Evolutionary conservation across 2,329 filamentous ascomycete species (phyloP).

Genomic region (Cladosporium oxysporum): DNA sequence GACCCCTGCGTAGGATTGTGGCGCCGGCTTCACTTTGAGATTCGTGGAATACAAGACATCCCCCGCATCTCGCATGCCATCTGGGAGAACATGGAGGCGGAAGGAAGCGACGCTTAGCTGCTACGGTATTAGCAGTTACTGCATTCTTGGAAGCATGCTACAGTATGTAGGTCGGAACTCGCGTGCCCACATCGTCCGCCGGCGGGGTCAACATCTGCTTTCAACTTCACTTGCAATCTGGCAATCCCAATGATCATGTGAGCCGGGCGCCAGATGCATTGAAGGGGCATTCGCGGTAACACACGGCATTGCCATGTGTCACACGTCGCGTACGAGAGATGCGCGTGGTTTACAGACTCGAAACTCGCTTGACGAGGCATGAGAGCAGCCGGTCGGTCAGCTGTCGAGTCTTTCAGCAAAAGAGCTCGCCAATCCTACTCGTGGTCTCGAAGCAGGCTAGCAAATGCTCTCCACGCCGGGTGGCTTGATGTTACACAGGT

Average conservation of each 20-base stretch:
- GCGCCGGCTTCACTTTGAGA: slow-evolving; percentile 5
- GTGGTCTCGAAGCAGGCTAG: background rate
- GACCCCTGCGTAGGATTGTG: slow-evolving; percentile 1
- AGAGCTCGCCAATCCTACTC: background rate
- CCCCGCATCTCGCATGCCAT: slow-evolving; percentile 13
- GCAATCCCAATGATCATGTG: background rate
- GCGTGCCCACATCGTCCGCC: background rate
- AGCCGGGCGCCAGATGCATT: background rate
- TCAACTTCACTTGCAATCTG: background rate
- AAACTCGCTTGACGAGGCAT: background rate
- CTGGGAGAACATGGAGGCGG: background rate
- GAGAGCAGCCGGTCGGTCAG: background rate
- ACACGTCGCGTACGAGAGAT: background rate
- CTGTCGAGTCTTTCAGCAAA: background rate
- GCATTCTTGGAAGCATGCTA: background rate
- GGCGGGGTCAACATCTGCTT: background rate
- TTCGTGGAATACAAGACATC: slow-evolving; percentile 11
- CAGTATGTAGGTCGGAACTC: background rate
- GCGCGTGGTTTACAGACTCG: background rate
- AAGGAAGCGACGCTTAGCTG: background rate
- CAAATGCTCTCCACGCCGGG: background rate
- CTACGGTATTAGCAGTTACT: background rate
- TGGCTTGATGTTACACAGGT: background rate
- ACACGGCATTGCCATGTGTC: background rate
- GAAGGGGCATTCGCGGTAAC: background rate